These are phyloP conservation scores for Lophium mytilinum DNA, from an alignment of 495 filamentous ascomycete species.

Conservation along the genomic window DNA sequence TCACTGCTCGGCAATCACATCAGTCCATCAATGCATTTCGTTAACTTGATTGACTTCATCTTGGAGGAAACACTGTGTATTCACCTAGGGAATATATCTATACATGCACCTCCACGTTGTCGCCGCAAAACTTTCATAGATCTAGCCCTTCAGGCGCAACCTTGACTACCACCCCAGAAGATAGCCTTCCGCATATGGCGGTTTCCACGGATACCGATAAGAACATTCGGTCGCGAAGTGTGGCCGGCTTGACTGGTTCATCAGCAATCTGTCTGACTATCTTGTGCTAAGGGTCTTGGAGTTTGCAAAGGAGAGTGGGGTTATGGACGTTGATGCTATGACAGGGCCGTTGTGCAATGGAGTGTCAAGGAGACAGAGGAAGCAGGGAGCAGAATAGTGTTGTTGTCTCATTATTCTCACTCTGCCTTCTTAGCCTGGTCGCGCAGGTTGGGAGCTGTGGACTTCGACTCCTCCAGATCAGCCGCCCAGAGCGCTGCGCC, in stretches of 20 bases:
- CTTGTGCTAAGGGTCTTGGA: no score
- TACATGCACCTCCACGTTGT: no score
- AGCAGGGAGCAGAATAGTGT: background rate
- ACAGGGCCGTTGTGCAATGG: background rate
- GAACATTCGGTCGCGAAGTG: conserved; percentile 1
- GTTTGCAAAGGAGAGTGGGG: background rate
- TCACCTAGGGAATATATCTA: no score
- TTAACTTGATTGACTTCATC: no score
- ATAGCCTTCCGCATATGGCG: conserved; percentile 9
- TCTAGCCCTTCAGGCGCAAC: no score
- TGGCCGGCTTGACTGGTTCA: background rate
- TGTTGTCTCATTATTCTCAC: conserved; percentile 8
- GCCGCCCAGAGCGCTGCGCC: conserved; percentile 92
- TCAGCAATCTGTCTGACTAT: no score
- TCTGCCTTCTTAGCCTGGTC: conserved; percentile 24
- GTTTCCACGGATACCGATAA: conserved; percentile 22
- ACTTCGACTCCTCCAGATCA: conserved; percentile 62
- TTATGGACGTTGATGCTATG: background rate
- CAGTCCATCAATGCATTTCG: no score
- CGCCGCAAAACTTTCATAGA: no score
- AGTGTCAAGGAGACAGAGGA: background rate
- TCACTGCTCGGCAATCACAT: no score
- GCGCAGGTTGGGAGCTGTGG: conserved; percentile 16
- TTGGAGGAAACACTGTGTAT: no score
- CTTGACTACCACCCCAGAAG: conserved; percentile 1